Evolutionary conservation across 2,329 filamentous ascomycete species (phyloP), one percentile per base, ranked within the genome.

Genomic region (Calonectria leucothoes): DNA sequence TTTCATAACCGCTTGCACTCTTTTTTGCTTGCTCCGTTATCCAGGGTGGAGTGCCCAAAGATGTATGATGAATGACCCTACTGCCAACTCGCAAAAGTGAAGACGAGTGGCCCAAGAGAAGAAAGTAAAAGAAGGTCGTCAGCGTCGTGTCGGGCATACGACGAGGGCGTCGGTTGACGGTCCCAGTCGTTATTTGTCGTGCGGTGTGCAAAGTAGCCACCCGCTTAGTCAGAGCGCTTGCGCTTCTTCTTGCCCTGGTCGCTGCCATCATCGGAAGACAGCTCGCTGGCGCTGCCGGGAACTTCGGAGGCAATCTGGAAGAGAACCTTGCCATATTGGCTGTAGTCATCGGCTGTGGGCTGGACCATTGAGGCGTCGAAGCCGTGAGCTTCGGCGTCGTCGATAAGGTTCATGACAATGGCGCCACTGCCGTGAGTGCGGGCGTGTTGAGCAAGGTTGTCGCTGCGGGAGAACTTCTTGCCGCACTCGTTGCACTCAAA

Each of bases 391-490:
- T 95, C 93, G 52, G 90, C 90, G 69, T 93, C 91, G 77, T 96
- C 94, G 64, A 97, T 89, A 64, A 98, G 90, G 81, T 95, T 94
- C 93, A 98, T 96, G 81, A 97, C 93, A 77, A 98, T 94, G 74
- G 95, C 94, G 75, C 95, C 95, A 72, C 93, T 94, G 70, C 95
- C 95, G 82, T 99, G 97, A 6, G 97, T 99, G 76, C 97, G 93
- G 76, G 97, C 93, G 84, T 99, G 97, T 87, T 99, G 97, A 29
- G 95, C 94, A 20, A 99, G 91, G 89, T 99, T 99, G 87, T 99
- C 97, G 80, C 95, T 98, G 81, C 97, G 94, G 25, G 96, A 98
- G 88, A 98, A 99, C 89, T 98, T 98, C 93, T 99, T 99, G 81
- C 97, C 96, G 82, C 97, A 99, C 87, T 99, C 96, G 78, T 93